Percentiles rank a stretch among this genome's conserved stretches.
Conservation (phyloP, 2,329 filamentous ascomycete genomes). For the Calonectria pteridis region DNA sequence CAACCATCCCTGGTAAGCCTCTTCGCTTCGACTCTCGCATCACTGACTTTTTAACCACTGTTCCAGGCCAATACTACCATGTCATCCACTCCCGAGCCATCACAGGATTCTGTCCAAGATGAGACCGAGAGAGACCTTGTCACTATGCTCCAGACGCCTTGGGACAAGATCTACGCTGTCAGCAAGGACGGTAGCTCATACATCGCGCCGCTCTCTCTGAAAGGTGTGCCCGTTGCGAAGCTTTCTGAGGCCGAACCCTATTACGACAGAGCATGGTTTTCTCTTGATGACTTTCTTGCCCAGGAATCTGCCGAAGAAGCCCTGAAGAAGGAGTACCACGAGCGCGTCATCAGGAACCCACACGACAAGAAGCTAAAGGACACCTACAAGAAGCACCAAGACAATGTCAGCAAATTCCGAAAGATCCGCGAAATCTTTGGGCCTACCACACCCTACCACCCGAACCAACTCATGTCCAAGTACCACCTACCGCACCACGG, state of each 20-base stretch:
- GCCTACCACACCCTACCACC: constrained; percentile 45
- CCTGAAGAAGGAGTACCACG: background rate
- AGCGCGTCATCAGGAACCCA: background rate
- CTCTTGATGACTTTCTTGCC: background rate
- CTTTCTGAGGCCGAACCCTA: background rate
- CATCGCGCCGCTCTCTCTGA: background rate
- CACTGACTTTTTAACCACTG: background rate
- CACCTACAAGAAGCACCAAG: background rate
- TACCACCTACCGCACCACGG: constrained; percentile 47
- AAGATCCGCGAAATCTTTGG: constrained; percentile 48
- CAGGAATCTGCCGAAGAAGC: background rate
- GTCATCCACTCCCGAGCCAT: background rate
- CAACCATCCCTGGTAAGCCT: background rate
- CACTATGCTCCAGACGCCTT: background rate
- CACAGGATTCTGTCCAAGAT: too few relatives aligned
- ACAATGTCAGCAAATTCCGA: background rate
- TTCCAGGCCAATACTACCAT: background rate
- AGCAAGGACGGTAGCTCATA: background rate
- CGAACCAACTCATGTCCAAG: constrained; percentile 53
- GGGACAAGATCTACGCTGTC: background rate
- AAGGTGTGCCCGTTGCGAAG: background rate
- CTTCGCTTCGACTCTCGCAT: background rate
- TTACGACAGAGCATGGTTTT: background rate
- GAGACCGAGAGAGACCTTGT: background rate
- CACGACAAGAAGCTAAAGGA: background rate